Percentiles rank a stretch among this genome's conserved stretches.
Evolutionary conservation across 495 filamentous ascomycete genomes (phyloP).

Genomic region (Trypethelium eluteriae): DNA sequence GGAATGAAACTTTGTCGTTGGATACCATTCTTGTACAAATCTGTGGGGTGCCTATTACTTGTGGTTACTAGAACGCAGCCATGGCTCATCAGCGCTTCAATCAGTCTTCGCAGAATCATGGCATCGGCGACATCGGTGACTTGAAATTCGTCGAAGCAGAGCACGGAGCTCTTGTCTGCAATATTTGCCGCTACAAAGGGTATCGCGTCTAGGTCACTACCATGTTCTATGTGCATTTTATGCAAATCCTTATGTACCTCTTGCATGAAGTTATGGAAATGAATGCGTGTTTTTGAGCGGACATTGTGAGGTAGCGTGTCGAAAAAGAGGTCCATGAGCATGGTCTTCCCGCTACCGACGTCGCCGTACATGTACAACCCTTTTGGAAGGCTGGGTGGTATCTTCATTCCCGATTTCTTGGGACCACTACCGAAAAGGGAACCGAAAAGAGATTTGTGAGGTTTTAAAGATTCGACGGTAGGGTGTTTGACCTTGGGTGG

Average conservation of each 20-base stretch:
- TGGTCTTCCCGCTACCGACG: conserved; percentile 96
- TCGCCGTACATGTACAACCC: conserved; percentile 95
- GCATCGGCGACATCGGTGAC: conserved; percentile 98
- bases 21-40: conserved; percentile 96
- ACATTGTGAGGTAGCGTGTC: conserved; percentile 81
- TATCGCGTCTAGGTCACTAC: conserved; percentile 83
- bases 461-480: conserved; percentile 60
- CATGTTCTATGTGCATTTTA: conserved; percentile 77
- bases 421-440: conserved; percentile 55
- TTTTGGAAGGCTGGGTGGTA: conserved; percentile 66
- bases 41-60: conserved; percentile 91
- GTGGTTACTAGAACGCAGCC: conserved; percentile 95
- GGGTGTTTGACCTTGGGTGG: conserved; percentile 70
- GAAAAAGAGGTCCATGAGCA: conserved; percentile 99
- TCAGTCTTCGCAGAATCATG: conserved; percentile 87
- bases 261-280: conserved; percentile 99
- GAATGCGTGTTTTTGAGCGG: conserved; percentile 80
- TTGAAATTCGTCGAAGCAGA: conserved; percentile 99
- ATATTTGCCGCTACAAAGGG: conserved; percentile 91
- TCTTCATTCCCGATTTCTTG: conserved; percentile 30
- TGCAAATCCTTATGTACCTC: conserved; percentile 91
- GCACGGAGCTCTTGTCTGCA: conserved; percentile 71
- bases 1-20: conserved; percentile 92
- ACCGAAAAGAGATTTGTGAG: conserved; percentile 58
- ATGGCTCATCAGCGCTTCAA: conserved; percentile 86